These are phyloP conservation scores for Zygotorulaspora sp. DNA, from an alignment of 805 yeast species.

Conservation along the genomic window DNA sequence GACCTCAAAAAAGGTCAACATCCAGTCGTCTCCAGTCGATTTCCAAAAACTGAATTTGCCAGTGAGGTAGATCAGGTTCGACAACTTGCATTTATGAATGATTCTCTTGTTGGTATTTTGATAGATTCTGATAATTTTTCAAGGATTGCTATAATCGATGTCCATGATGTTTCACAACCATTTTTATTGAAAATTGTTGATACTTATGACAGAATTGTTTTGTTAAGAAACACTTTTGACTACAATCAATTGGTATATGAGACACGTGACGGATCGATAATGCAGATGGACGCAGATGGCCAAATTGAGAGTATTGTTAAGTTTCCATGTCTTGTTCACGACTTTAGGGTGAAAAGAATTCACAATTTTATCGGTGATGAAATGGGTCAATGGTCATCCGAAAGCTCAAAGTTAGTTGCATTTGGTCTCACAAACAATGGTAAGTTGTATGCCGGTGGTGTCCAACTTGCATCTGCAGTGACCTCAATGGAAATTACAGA, in stretches of 20 bases:
- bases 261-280: constrained; percentile 58
- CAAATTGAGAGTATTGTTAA: constrained; percentile 38
- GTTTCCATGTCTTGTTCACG: constrained; percentile 70
- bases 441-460: constrained; percentile 59
- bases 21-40: constrained; percentile 40
- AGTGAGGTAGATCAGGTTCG: constrained; percentile 47
- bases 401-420: constrained; percentile 37
- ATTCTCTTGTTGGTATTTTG: constrained; percentile 53
- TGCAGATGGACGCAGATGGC: constrained; percentile 37
- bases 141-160: constrained; percentile 47
- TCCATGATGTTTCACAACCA: constrained; percentile 42
- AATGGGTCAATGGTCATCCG: constrained; percentile 29
- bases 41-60: constrained; percentile 37
- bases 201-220: constrained; percentile 47
- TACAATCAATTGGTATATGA: constrained; percentile 52
- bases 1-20: constrained; percentile 46
- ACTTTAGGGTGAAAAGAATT: constrained; percentile 44
- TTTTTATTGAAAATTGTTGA: constrained; percentile 40
- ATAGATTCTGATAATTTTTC: constrained; percentile 51
- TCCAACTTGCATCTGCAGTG: constrained; percentile 62
- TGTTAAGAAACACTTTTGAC: constrained; percentile 52
- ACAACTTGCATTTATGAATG: constrained; percentile 57
- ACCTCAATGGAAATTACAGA: constrained; percentile 77
- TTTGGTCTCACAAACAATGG: constrained; percentile 79
- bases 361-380: constrained; percentile 21